Percentiles rank a stretch among this genome's conserved stretches.
These are phyloP conservation scores for Spathaspora jeffriesii DNA, from an alignment of 1,139 yeast genomes.

Conservation along the genomic window DNA sequence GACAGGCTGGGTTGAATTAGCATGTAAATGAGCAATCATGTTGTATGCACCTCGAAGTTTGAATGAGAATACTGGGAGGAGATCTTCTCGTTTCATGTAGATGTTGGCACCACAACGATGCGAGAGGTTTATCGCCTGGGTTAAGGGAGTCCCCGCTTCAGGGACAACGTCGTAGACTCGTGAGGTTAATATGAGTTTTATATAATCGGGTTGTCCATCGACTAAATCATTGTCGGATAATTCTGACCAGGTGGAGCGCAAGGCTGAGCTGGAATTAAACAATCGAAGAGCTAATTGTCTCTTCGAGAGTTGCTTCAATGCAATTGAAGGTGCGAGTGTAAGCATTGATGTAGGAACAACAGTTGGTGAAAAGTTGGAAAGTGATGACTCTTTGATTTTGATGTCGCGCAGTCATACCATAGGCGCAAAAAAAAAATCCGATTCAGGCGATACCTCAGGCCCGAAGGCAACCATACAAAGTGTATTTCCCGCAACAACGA, in stretches of 20 bases:
- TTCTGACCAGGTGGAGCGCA: conserved; percentile 37
- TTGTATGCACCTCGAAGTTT: conserved; percentile 97
- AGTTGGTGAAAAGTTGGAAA: not conserved
- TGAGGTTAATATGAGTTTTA: conserved; percentile 85
- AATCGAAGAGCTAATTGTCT: not conserved
- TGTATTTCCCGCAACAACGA: too few relatives aligned
- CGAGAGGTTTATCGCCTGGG: conserved; percentile 74
- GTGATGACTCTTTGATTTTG: not conserved
- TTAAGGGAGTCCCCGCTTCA: conserved; percentile 75
- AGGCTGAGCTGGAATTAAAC: not conserved
- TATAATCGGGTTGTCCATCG: conserved; percentile 87
- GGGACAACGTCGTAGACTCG: conserved; percentile 93
- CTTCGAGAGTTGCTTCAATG: not conserved
- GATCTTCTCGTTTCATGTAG: conserved; percentile 84
- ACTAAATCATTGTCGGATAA: conserved; percentile 52
- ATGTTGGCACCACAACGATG: conserved; percentile 74
- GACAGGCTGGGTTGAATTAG: conserved; percentile 56
- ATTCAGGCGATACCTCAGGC: not conserved
- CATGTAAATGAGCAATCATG: conserved; percentile 85
- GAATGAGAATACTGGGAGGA: conserved; percentile 93
- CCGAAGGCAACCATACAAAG: too few relatives aligned
- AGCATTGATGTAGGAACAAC: not conserved
- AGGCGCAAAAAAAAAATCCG: not conserved
- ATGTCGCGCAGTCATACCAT: not conserved
- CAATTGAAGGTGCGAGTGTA: not conserved